Evolutionary conservation across 2,329 filamentous ascomycete species (phyloP).

Genomic region (Apiospora marii): DNA sequence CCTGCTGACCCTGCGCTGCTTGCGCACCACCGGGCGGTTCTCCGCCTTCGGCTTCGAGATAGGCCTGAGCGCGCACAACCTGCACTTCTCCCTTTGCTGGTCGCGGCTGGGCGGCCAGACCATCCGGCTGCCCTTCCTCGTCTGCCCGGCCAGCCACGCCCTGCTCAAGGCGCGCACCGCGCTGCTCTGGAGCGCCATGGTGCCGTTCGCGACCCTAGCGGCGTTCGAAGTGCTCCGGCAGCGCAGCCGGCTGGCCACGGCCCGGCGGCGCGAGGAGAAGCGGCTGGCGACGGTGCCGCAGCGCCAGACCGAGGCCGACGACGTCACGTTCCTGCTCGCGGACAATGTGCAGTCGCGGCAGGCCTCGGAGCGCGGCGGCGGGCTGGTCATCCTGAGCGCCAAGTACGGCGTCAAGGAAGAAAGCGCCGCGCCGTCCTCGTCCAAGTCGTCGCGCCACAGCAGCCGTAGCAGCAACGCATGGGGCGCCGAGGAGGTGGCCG

Average conservation of each 20-base stretch:
- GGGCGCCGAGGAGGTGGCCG: constrained; percentile 52
- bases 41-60: constrained; percentile 55
- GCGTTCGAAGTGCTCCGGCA: constrained; percentile 44
- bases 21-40: constrained; percentile 51
- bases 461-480: constrained; percentile 32
- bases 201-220: constrained; percentile 51
- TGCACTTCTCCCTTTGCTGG: constrained; percentile 58
- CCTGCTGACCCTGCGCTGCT: constrained; percentile 52
- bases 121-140: constrained; percentile 52
- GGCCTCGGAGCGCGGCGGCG: constrained; percentile 47
- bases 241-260: constrained; percentile 23
- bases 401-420: constrained; percentile 53
- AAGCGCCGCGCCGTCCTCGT: background rate
- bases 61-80: constrained; percentile 48
- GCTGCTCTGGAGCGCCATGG: constrained; percentile 48
- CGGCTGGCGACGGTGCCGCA: constrained; percentile 1
- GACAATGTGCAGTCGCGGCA: constrained; percentile 50
- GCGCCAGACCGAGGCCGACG: constrained; percentile 54
- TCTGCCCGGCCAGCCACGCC: constrained; percentile 42
- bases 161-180: constrained; percentile 34
- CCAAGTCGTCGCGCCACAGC: too few relatives aligned
- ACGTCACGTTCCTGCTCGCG: constrained; percentile 52
- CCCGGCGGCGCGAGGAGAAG: background rate
- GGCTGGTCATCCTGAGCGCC: constrained; percentile 57
- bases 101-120: constrained; percentile 53